A percentile compares a stretch with the other conserved stretches of the same genome.
phyloP scores from a whole-genome alignment of 176 grass and related monocot genomes.

The Musa schizocarpa region DNA sequence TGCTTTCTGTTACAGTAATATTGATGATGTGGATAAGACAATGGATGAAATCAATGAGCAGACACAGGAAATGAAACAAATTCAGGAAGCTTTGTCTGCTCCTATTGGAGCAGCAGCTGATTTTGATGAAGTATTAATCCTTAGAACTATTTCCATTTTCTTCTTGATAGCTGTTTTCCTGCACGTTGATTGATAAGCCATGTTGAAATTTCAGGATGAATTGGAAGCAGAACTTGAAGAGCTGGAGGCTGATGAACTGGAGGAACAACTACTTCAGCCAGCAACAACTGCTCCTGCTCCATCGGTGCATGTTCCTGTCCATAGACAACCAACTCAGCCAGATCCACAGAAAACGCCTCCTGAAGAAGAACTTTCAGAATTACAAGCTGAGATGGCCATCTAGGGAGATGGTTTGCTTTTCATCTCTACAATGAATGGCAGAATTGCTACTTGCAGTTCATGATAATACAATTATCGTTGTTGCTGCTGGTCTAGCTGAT shows the following conservation, averaged over 20 bases:
- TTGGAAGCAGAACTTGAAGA: background rate
- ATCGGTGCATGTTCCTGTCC: background rate
- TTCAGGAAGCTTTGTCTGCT: conserved; percentile 1
- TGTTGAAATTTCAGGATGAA: background rate
- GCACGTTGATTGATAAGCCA: background rate
- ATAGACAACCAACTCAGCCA: background rate
- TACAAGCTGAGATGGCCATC: background rate
- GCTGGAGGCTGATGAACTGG: background rate
- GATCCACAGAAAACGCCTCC: background rate
- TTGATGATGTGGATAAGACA: background rate
- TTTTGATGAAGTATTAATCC: background rate
- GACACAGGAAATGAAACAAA: background rate
- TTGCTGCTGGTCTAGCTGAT: too few species aligned
- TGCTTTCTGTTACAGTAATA: background rate
- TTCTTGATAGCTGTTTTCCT: background rate
- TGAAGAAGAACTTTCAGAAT: background rate
- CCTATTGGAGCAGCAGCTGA: background rate
- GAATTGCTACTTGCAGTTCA: too few species aligned
- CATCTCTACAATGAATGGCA: background rate
- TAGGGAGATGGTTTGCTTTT: background rate
- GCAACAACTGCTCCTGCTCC: background rate
- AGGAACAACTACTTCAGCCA: background rate
- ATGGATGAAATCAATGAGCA: conserved; percentile 1
- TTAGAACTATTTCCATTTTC: background rate
- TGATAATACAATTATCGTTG: too few species aligned